Conservation (phyloP, 768 basidiomycete genomes). For the Russula ochroleuca region DNA sequence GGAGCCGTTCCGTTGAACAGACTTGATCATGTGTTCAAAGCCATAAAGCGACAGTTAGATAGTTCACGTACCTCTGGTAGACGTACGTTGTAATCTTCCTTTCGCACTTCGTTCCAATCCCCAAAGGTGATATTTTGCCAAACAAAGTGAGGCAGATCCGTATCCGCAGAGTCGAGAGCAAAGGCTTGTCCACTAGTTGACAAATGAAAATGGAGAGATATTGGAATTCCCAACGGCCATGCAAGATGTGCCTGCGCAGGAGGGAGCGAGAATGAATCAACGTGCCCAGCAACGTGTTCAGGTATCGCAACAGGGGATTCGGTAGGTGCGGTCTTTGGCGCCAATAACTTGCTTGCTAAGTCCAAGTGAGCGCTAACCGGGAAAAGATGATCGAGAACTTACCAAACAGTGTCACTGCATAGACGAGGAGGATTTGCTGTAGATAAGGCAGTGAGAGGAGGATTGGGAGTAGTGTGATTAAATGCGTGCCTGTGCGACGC, state of each 20-base stretch:
- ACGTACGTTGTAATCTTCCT: slow-evolving; percentile 52
- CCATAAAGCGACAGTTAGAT: not conserved
- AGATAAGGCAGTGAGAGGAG: slow-evolving; percentile 7
- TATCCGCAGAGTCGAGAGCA: slow-evolving; percentile 45
- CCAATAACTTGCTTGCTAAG: slow-evolving; percentile 45
- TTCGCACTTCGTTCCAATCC: slow-evolving; percentile 61
- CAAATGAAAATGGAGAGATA: slow-evolving; percentile 72
- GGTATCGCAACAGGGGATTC: slow-evolving; percentile 33
- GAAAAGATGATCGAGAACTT: slow-evolving; percentile 27
- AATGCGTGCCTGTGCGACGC: slow-evolving; percentile 41
- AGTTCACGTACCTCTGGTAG: slow-evolving; percentile 57
- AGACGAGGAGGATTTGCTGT: slow-evolving; percentile 68
- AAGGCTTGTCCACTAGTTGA: slow-evolving; percentile 64
- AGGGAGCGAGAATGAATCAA: slow-evolving; percentile 48
- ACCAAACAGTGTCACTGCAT: slow-evolving; percentile 65
- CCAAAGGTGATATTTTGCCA: slow-evolving; percentile 80
- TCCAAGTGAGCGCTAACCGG: slow-evolving; percentile 8
- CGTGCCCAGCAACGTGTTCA: slow-evolving; percentile 28
- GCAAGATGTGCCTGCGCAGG: slow-evolving; percentile 51
- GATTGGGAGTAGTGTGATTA: not conserved
- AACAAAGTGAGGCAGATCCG: slow-evolving; percentile 57
- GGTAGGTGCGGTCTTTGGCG: slow-evolving; percentile 36
- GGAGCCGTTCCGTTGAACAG: slow-evolving; percentile 71
- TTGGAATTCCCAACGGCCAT: slow-evolving; percentile 56
- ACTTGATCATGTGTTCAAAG: slow-evolving; percentile 39